Base-by-base conservation (phyloP, 768 basidiomycete genomes). In the Coprinopsis cinerea region DNA sequence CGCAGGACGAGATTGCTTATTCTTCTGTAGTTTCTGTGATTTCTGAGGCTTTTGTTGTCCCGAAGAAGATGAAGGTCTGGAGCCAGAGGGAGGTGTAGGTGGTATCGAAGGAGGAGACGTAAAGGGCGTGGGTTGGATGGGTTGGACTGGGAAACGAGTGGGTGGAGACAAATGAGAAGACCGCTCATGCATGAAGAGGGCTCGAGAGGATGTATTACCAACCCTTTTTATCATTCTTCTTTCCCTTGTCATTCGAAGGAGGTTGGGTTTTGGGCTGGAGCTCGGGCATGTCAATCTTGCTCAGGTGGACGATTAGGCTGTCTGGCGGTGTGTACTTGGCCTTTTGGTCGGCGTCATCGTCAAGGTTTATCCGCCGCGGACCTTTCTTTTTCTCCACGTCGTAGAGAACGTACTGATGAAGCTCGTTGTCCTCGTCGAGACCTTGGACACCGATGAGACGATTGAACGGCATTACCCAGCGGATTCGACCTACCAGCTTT, bases 281-380 rank as follows among this genome's bases (percentile, higher is more conserved):
- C 61, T 92, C 89, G 0, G 88, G 89, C 80, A 92, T 91, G 13
- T 83, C 72, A 42, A 92, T 89, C 72, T 92, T 92, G 72, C 88
- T 88, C 15, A 92, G 65, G 62, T 92, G 88, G 1, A 92, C 74
- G 0, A 74, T 75, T 0, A 92, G 71, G 53, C 75, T 81, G 27
- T 71, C 74, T 0, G 88, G 89, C 1, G 89, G 88, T 2, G 69
- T 65, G 60, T 92, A 90, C 53, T 73, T 69, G 40, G 55, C 58
- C 49, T 67, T 64, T 37, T 72, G 71, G 52, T 69, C 69, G n/a
- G 60, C 67, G 32, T 72, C 70, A 61, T 82, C 83, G 57, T 90
- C 77, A 22, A 88, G 69, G 43, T 85, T 84, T 56, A 91, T 90
- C 17, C 82, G 70, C 37, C 69, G 74, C 1, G 84, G 83, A 1